A percentile compares a stretch with the other conserved stretches of the same genome.
phyloP scores from a whole-genome alignment of 768 basidiomycete species.

The Phylloporus scabripes region DNA sequence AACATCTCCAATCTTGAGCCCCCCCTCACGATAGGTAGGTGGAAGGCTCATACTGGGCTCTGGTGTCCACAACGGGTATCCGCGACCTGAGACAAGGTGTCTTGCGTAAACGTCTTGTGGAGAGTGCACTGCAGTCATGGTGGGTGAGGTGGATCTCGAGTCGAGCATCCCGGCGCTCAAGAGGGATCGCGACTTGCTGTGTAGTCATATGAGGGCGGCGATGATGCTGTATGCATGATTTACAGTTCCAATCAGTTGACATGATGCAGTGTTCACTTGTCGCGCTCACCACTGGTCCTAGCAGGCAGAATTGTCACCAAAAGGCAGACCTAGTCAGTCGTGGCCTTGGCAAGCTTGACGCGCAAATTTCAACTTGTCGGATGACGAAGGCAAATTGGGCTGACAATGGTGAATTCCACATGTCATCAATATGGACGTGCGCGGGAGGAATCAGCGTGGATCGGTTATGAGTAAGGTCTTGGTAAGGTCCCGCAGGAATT shows the following conservation, averaged over 20 bases:
- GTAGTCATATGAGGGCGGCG: neutral
- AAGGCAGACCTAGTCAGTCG: no score
- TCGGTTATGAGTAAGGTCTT: no score
- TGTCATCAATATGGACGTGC: no score
- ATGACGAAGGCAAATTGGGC: no score
- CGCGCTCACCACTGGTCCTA: neutral
- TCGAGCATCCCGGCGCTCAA: neutral
- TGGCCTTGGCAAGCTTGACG: neutral
- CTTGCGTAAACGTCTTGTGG: slow-evolving; percentile 17
- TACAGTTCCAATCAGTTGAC: no score
- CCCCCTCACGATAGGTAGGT: slow-evolving; percentile 18
- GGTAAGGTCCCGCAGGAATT: no score
- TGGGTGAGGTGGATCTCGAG: neutral
- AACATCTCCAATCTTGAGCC: slow-evolving; percentile 34
- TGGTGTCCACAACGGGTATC: slow-evolving; percentile 33
- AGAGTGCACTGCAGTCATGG: neutral
- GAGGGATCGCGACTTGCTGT: neutral
- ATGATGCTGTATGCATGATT: no score
- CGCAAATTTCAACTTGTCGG: no score
- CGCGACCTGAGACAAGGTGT: slow-evolving; percentile 16
- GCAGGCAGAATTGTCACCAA: neutral
- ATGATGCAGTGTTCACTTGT: no score
- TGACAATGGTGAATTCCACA: no score
- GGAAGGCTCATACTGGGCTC: slow-evolving; percentile 23
- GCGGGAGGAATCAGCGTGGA: no score